Conservation (phyloP, 441 rosid species). For the Flueggea neowawraea region DNA sequence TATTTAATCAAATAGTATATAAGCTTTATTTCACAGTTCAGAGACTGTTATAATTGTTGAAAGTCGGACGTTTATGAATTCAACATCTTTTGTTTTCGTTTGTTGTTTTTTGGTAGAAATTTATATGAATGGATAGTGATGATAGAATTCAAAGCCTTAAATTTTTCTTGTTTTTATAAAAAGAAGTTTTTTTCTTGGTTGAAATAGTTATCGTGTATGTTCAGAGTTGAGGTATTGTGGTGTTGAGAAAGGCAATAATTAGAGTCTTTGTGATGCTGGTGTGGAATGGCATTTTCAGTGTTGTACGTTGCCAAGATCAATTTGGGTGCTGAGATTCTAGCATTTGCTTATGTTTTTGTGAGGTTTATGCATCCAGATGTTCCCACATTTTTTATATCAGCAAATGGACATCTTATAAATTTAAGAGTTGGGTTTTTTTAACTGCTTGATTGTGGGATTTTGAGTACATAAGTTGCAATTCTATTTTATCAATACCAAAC, state of each 20-base stretch:
- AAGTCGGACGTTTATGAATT: too few relatives aligned
- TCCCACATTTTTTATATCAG: conserved; percentile 16
- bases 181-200: neutral
- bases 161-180: neutral
- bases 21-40: too few relatives aligned
- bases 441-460: conserved; percentile 16
- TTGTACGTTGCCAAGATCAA: conserved; percentile 58
- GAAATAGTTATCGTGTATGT: neutral
- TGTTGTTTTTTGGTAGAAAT: neutral
- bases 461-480: too few relatives aligned
- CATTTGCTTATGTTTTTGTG: conserved; percentile 2
- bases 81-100: neutral
- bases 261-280: conserved; percentile 47
- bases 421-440: conserved; percentile 68
- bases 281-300: conserved; percentile 39
- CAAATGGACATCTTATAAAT: conserved; percentile 2
- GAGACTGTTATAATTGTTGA: too few relatives aligned
- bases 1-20: too few relatives aligned
- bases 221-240: neutral
- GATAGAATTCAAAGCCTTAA: conserved; percentile 21
- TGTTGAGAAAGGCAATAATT: conserved; percentile 39
- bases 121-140: conserved; percentile 23
- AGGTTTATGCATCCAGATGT: conserved; percentile 32
- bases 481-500: too few relatives aligned
- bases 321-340: conserved; percentile 42